Conservation (phyloP, 768 basidiomycete species). For the Trichaptum fuscoviolaceum region DNA sequence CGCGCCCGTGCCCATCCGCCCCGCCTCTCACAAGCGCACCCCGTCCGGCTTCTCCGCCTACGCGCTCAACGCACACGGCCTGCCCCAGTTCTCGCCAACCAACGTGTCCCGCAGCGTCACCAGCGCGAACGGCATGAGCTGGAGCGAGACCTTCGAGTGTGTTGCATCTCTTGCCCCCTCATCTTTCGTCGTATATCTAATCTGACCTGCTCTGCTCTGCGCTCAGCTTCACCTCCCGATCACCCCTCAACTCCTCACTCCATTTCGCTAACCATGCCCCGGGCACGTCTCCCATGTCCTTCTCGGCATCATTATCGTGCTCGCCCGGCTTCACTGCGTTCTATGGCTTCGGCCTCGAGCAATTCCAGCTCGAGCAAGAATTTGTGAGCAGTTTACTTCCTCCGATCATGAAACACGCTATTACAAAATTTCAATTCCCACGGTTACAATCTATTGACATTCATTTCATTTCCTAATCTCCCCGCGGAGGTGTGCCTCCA, state of each 20-base stretch:
- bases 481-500: background rate
- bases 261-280: background rate
- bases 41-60: conserved; percentile 1
- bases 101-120: conserved; percentile 1
- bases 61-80: background rate
- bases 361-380: conserved; percentile 2
- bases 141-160: conserved; percentile 3
- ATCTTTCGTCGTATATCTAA: background rate
- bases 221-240: conserved; percentile 3
- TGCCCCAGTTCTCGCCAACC: background rate
- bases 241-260: background rate
- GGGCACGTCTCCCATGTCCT: conserved; percentile 2
- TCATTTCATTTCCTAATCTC: background rate
- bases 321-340: background rate
- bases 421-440: background rate
- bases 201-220: background rate
- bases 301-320: conserved; percentile 3
- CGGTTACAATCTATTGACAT: background rate
- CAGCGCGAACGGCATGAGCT: conserved; percentile 4
- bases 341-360: conserved; percentile 1
- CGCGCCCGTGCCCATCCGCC: background rate
- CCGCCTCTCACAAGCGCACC: background rate
- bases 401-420: background rate
- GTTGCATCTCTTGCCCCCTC: background rate
- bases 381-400: conserved; percentile 1